phyloP scores from a whole-genome alignment of 768 basidiomycete genomes.

The Boletales sp. region DNA sequence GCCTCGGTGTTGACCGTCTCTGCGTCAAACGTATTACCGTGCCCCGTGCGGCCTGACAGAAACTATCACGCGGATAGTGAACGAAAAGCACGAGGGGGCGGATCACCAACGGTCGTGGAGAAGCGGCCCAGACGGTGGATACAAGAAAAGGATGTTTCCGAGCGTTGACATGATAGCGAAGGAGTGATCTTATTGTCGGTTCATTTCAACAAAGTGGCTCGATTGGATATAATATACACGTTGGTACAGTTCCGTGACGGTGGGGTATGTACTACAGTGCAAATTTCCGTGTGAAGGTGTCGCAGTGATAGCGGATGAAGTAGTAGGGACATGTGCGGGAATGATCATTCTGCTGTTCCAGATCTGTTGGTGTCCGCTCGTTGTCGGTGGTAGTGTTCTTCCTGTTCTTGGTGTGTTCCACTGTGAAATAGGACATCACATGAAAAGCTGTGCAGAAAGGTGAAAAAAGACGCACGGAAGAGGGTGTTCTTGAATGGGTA shows the following conservation, averaged over 20 bases:
- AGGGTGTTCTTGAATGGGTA: conserved; percentile 74
- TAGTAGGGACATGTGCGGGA: conserved; percentile 7
- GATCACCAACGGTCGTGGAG: conserved; percentile 43
- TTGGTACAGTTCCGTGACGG: conserved; percentile 19
- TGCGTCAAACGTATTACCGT: conserved; percentile 74
- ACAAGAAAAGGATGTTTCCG: conserved; percentile 51
- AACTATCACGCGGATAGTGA: conserved; percentile 58
- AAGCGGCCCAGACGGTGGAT: conserved; percentile 78
- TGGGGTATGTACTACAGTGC: conserved; percentile 28
- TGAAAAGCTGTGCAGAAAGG: conserved; percentile 15
- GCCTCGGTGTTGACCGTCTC: conserved; percentile 78
- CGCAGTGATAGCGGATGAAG: conserved; percentile 8
- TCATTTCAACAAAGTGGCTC: neutral
- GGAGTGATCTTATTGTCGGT: neutral
- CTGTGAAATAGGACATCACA: conserved; percentile 32
- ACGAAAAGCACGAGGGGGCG: conserved; percentile 23
- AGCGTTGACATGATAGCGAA: conserved; percentile 2
- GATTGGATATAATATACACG: conserved; percentile 20
- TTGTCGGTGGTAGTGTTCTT: conserved; percentile 49
- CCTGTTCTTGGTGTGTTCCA: conserved; percentile 60
- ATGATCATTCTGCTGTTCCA: conserved; percentile 14
- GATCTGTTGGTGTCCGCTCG: conserved; percentile 18
- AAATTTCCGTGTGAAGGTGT: conserved; percentile 26
- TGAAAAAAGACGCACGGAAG: conserved; percentile 39
- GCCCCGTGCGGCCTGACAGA: conserved; percentile 64